Percentiles rank a stretch among this genome's conserved stretches.
These are phyloP conservation scores for Lactarius indigo DNA, from an alignment of 768 basidiomycete genomes.

Conservation along the genomic window DNA sequence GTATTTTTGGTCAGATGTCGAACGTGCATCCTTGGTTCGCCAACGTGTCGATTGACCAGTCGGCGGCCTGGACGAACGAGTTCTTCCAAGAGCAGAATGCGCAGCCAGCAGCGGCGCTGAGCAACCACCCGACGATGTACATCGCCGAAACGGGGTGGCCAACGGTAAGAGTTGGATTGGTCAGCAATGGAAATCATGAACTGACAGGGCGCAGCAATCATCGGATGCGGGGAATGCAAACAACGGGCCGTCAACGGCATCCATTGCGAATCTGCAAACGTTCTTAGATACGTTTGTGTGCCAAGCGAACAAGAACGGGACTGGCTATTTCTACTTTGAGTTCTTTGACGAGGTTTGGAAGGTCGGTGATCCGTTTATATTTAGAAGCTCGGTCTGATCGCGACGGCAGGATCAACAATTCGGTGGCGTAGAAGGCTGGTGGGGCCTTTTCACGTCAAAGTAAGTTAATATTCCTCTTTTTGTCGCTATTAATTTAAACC, in stretches of 20 bases:
- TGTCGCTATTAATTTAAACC: neutral
- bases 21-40: constrained; percentile 97
- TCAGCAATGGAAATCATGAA: neutral
- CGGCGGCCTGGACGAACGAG: constrained; percentile 75
- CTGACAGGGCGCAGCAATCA: constrained; percentile 43
- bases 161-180: constrained; percentile 42
- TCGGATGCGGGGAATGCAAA: constrained; percentile 53
- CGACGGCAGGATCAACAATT: constrained; percentile 48
- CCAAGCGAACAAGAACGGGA: constrained; percentile 75
- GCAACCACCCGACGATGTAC: constrained; percentile 76
- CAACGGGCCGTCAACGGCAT: constrained; percentile 68
- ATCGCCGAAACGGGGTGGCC: constrained; percentile 96
- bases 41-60: constrained; percentile 59
- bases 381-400: constrained; percentile 1
- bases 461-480: constrained; percentile 30
- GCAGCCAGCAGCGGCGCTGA: constrained; percentile 45
- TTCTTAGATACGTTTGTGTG: constrained; percentile 90
- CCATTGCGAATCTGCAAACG: constrained; percentile 60
- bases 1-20: constrained; percentile 65
- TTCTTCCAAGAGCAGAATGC: constrained; percentile 78
- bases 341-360: constrained; percentile 84
- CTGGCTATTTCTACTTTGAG: constrained; percentile 88
- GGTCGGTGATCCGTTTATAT: constrained; percentile 33
- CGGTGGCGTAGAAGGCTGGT: constrained; percentile 77
- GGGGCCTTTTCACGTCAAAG: constrained; percentile 67